Evolutionary conservation across 164 flowering plant species (phyloP).

Genomic region (Piper longum): DNA sequence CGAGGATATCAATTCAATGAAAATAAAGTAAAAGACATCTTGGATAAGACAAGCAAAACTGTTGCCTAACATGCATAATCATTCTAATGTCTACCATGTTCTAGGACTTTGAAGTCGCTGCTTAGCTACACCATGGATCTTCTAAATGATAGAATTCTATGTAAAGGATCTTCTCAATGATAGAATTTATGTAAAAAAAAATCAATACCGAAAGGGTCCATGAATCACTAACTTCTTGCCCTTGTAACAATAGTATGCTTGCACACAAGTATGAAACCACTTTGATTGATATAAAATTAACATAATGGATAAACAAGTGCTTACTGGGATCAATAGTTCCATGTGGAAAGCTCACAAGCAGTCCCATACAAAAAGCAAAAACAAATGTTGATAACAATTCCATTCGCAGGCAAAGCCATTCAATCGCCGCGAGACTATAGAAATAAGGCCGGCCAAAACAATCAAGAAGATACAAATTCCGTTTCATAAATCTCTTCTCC

Average conservation of each 20-base stretch:
- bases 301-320: slow-evolving; percentile 10
- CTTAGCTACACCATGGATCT: background rate
- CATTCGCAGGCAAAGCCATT: slow-evolving; percentile 98
- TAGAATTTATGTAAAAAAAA: background rate
- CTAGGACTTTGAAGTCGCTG: background rate
- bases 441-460: slow-evolving; percentile 96
- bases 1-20: background rate
- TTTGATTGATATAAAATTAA: background rate
- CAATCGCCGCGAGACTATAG: slow-evolving; percentile 92
- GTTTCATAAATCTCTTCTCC: slow-evolving; percentile 91
- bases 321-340: slow-evolving; percentile 94
- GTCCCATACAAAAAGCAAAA: slow-evolving; percentile 91
- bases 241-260: background rate
- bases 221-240: too few species aligned
- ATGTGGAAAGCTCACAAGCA: slow-evolving; percentile 92
- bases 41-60: background rate
- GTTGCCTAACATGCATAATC: background rate
- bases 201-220: background rate
- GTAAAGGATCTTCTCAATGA: background rate
- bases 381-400: slow-evolving; percentile 92
- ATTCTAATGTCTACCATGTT: too few species aligned
- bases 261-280: background rate
- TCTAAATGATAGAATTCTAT: background rate
- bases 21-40: background rate
- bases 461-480: slow-evolving; percentile 89